phyloP scores from a whole-genome alignment of 306 rosid species.

The Macrotyloma uniflorum region DNA sequence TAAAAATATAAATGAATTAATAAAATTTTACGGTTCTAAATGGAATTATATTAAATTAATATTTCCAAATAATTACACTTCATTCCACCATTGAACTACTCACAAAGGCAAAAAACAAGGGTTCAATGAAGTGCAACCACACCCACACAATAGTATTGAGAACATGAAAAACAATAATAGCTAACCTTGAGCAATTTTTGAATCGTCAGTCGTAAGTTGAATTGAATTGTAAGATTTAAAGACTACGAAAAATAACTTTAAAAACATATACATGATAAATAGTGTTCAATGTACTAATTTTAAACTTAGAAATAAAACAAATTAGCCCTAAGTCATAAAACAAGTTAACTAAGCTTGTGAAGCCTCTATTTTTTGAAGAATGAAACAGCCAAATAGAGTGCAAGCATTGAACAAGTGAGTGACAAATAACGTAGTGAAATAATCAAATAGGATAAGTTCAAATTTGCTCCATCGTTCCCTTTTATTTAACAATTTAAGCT shows the following conservation, averaged over 20 bases:
- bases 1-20: background rate
- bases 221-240: background rate
- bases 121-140: background rate
- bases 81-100: background rate
- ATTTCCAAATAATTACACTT: constrained; percentile 12
- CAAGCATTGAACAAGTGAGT: background rate
- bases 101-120: background rate
- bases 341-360: background rate
- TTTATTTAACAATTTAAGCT: background rate
- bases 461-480: background rate
- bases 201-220: background rate
- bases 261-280: background rate
- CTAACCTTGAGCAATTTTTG: background rate
- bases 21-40: constrained; percentile 7
- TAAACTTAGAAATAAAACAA: no score
- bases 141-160: background rate
- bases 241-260: background rate
- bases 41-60: background rate
- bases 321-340: no score
- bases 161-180: background rate
- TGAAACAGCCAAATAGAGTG: background rate
- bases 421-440: background rate
- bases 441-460: background rate
- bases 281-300: background rate
- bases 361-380: background rate